These are phyloP conservation scores for Phytophthora sp. DNA, from an alignment of 352 stramenopile species.

Conservation along the genomic window DNA sequence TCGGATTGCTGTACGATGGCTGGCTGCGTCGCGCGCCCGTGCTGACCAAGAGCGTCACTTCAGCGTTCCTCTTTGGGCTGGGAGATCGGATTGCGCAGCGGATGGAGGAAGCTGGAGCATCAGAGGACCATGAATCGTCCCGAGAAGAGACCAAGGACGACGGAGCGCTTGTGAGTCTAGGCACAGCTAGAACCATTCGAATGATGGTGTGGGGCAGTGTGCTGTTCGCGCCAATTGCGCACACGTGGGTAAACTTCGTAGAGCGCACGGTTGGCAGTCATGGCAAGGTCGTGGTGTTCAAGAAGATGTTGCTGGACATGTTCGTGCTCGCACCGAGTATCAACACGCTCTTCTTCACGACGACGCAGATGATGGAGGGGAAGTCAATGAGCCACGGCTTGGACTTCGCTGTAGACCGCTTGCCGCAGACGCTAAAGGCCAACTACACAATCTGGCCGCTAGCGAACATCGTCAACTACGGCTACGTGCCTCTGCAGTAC, in stretches of 20 bases:
- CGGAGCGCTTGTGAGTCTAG: constrained; percentile 13
- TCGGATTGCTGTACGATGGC: constrained; percentile 46
- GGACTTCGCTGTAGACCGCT: constrained; percentile 33
- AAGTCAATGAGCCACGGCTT: constrained; percentile 25
- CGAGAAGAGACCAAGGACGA: constrained; percentile 11
- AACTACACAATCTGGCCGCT: constrained; percentile 56
- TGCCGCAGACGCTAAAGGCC: constrained; percentile 42
- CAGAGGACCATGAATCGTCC: background rate
- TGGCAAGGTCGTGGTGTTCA: constrained; percentile 38
- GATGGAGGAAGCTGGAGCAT: constrained; percentile 27
- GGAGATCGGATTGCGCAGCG: constrained; percentile 62
- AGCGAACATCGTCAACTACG: constrained; percentile 47
- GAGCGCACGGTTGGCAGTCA: constrained; percentile 51
- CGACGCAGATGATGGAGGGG: constrained; percentile 40
- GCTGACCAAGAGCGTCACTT: constrained; percentile 64
- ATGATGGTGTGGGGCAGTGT: constrained; percentile 88
- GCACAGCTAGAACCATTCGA: constrained; percentile 53
- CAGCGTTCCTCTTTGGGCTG: constrained; percentile 54
- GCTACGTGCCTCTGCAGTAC: constrained; percentile 46
- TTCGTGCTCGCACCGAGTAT: constrained; percentile 40
- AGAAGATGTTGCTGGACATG: constrained; percentile 52
- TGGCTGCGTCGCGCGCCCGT: constrained; percentile 52
- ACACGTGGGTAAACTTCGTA: constrained; percentile 88
- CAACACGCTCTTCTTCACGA: constrained; percentile 53
- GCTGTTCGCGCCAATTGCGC: constrained; percentile 79